Evolutionary conservation across 2,329 filamentous ascomycete genomes (phyloP), one percentile per base, ranked within the genome.

Genomic region (Pestalotiopsis sp.): DNA sequence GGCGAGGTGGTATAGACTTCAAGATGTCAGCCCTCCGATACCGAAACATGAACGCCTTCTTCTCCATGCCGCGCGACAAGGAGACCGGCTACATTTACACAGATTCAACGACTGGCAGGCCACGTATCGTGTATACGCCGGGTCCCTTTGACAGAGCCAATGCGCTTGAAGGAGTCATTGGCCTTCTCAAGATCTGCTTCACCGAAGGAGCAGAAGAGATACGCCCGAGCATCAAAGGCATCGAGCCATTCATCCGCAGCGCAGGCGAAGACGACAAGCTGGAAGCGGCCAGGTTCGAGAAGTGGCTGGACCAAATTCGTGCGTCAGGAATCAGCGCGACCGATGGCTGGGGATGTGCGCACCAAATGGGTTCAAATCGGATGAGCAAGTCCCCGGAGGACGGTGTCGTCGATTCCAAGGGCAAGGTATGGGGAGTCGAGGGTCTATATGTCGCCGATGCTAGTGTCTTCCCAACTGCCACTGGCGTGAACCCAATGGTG

Each of bases 401-500:
- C 36, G 87, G 88, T 14, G 88, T 89, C 13, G 89, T 91, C 2
- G 87, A 90, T 75, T 75, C 79, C 3, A 79, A 78, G 69, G 88
- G 89, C 3, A 83, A 78, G 72, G 88, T 93, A 3, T 94, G 91
- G 90, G 91, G 87, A 0, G 85, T 83, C 0, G 81, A 90, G 73
- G 87, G 86, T 0, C 74, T 94, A 71, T 93, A 89, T 75, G 87
- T 94, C 17, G 88, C 89, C 11, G 92, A 95, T 78, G 88, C 91
- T 55, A 93, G 90, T 76, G 90, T 93, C 14, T 91, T 94, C 71
- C 92, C 91, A 1, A 91, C 86, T 66, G 91, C 91, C 14, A 92
- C 88, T 76, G 92, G 92, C 0, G 91, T 93, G 36, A 94, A 94
- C 76, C 92, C 92, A 3, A 94, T 94, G 92, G 82, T 94, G 39